Base-by-base conservation (phyloP, 441 rosid genomes). In the Jatropha multifida region DNA sequence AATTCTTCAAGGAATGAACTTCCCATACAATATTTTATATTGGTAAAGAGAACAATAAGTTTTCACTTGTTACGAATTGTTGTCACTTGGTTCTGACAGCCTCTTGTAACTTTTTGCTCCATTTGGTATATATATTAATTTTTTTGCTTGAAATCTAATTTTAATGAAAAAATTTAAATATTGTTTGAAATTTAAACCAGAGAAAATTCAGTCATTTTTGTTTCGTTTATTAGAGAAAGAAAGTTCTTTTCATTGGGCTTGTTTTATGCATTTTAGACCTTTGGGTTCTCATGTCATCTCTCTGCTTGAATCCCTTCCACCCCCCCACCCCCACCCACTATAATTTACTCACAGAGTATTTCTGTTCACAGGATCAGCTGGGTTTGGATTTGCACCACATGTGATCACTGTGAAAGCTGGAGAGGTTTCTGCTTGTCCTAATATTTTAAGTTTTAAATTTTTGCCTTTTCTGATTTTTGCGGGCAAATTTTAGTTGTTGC, bases 351-450 rank as follows among this genome's bases (percentile, higher is more conserved):
- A 66, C 23, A n/a, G 23, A 46, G 23, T 76, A 5, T 5, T 74
- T 77, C 51, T 74, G 26, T 60, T 81, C 83, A 83, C 92, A 94
- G 98, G 97, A 69, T 81, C 90, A 12, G 84, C 86, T 3, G 94
- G 97, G 73, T 48, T 87, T 77, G 97, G 92, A 59, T 92, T 94
- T 83, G 85, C 87, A 2, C 98, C 98, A 18, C 97, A 92, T 79
- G 77, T 94, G 56, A 87, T 94, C 78, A 88, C 86, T 74, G 93
- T 94, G 69, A 86, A 83, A 77, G 81, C 91, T 69, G 97, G 98
- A 82, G 98, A 94, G 98, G 98, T 94, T 79, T 81, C 58, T 77
- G 58, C 42, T 68, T 72, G 42, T 54, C 62, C 75, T 76, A 76
- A 46, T 49, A 49, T 44, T 80, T 77, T 65, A 37, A 61, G 26